Percentiles rank a stretch among this genome's conserved stretches.
phyloP scores from a whole-genome alignment of 2,329 filamentous ascomycete species.

The Westerdykella sp. region DNA sequence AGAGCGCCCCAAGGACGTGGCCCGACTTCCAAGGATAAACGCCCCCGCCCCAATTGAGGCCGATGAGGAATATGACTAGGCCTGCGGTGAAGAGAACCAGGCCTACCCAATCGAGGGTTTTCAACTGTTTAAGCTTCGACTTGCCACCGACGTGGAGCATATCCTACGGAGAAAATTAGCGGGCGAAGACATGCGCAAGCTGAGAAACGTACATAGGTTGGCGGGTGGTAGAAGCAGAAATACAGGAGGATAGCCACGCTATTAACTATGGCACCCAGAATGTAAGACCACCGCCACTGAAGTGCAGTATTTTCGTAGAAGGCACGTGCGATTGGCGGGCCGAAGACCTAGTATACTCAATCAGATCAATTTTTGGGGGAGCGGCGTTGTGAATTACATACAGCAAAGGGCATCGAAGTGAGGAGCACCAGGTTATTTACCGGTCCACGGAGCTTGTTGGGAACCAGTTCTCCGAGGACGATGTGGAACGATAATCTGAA shows the following conservation, averaged over 20 bases:
- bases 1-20: slow-evolving; percentile 31
- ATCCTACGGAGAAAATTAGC: slow-evolving; percentile 15
- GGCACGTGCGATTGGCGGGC: slow-evolving; percentile 25
- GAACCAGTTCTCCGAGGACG: slow-evolving; percentile 36
- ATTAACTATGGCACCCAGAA: slow-evolving; percentile 27
- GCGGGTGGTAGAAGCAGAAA: slow-evolving; percentile 35
- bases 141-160: slow-evolving; percentile 31
- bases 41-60: slow-evolving; percentile 41
- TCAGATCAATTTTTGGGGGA: too few species aligned
- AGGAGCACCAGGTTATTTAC: slow-evolving; percentile 33
- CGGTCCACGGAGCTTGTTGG: slow-evolving; percentile 25
- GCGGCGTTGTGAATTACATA: too few species aligned
- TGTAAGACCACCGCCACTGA: slow-evolving; percentile 31
- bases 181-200: background rate
- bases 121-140: slow-evolving; percentile 31
- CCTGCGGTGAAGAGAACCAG: slow-evolving; percentile 44
- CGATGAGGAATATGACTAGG: slow-evolving; percentile 43
- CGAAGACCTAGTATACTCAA: slow-evolving; percentile 10
- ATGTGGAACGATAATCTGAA: slow-evolving; percentile 31
- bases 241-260: slow-evolving; percentile 20
- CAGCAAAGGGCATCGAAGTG: slow-evolving; percentile 26
- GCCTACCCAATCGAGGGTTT: slow-evolving; percentile 43
- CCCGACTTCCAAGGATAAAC: slow-evolving; percentile 32
- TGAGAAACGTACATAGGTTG: slow-evolving; percentile 22
- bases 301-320: slow-evolving; percentile 26